A percentile compares a stretch with the other conserved stretches of the same genome.
These are phyloP conservation scores for Byssochlamys sp. DNA, from an alignment of 2,329 filamentous ascomycete genomes.

Conservation along the genomic window DNA sequence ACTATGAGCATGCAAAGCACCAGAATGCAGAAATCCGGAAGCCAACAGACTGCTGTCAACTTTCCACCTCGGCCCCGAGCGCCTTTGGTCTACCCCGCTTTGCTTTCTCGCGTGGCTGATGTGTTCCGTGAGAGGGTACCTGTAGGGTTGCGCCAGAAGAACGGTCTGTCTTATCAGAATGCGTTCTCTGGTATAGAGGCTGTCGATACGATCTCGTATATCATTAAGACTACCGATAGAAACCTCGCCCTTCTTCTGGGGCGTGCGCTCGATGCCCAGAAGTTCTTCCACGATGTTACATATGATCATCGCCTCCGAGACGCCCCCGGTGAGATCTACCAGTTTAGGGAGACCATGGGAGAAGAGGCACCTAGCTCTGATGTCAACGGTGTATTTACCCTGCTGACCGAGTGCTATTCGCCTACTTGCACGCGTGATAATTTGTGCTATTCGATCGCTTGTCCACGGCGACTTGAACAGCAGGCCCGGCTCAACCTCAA, in stretches of 20 bases:
- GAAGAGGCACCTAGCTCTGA: constrained; percentile 59
- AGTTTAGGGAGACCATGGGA: constrained; percentile 85
- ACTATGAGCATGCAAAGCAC: constrained; percentile 48
- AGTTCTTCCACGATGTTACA: constrained; percentile 98
- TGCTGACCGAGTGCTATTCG: constrained; percentile 94
- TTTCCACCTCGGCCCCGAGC: constrained; percentile 55
- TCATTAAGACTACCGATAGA: constrained; percentile 91
- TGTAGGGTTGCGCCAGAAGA: constrained; percentile 82
- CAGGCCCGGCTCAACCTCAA: constrained; percentile 90
- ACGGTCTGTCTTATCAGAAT: constrained; percentile 93
- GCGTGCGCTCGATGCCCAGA: constrained; percentile 87
- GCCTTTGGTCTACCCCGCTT: constrained; percentile 83
- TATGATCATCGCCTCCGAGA: constrained; percentile 94
- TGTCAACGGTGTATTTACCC: constrained; percentile 92
- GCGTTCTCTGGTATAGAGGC: constrained; percentile 92
- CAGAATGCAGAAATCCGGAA: constrained; percentile 41
- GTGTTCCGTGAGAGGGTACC: constrained; percentile 84
- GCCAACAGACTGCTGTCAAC: constrained; percentile 46
- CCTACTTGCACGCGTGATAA: constrained; percentile 93
- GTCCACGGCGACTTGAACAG: constrained; percentile 83
- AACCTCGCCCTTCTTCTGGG: constrained; percentile 87
- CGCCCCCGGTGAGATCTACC: constrained; percentile 88
- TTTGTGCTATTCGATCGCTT: constrained; percentile 95
- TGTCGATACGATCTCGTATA: constrained; percentile 88
- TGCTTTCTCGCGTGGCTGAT: constrained; percentile 85